phyloP scores from a whole-genome alignment of 495 filamentous ascomycete genomes.

The Tetracladium setigerum region DNA sequence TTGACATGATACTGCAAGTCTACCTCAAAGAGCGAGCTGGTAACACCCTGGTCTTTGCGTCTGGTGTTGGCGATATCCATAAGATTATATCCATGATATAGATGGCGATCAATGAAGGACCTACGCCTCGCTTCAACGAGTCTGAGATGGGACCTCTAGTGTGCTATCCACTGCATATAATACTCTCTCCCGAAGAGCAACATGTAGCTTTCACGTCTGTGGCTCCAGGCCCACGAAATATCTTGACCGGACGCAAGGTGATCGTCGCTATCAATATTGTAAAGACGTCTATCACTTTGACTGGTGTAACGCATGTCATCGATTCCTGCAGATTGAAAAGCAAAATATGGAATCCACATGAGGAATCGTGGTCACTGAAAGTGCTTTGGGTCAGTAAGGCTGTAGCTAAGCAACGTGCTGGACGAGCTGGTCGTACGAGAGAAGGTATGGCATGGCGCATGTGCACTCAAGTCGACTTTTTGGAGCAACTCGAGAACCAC shows the following conservation, averaged over 20 bases:
- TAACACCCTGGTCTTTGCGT: no score
- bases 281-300: constrained; percentile 91
- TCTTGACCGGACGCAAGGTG: constrained; percentile 67
- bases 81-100: no score
- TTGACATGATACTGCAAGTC: no score
- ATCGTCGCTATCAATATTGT: constrained; percentile 94
- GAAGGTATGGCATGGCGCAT: constrained; percentile 81
- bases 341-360: constrained; percentile 74
- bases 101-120: no score
- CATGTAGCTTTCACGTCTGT: constrained; percentile 72
- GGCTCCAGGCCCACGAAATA: constrained; percentile 65
- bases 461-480: constrained; percentile 74
- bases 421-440: constrained; percentile 86
- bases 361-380: constrained; percentile 68
- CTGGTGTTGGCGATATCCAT: no score
- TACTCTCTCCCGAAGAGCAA: constrained; percentile 81
- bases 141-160: no score
- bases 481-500: constrained; percentile 56
- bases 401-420: constrained; percentile 80
- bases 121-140: no score
- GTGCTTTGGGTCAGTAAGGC: constrained; percentile 87
- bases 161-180: constrained; percentile 68
- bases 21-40: no score
- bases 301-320: constrained; percentile 82
- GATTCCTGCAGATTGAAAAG: constrained; percentile 86